phyloP scores from a whole-genome alignment of 352 stramenopile species.

The Phytophthora rubi region DNA sequence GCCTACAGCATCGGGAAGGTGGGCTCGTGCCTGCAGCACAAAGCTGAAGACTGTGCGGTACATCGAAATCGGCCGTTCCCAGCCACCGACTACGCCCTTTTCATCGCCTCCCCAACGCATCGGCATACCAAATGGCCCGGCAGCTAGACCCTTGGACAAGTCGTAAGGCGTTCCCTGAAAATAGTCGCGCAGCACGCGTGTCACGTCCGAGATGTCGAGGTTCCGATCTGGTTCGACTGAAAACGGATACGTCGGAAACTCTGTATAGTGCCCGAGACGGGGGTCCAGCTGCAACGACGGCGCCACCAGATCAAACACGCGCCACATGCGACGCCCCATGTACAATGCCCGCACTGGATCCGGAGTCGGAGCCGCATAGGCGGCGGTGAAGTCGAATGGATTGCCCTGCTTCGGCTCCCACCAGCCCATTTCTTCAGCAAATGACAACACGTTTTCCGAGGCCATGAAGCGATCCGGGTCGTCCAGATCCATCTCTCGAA shows the following conservation, averaged over 20 bases:
- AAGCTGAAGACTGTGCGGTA: slow-evolving; percentile 92
- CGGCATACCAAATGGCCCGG: slow-evolving; percentile 90
- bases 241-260: slow-evolving; percentile 89
- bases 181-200: slow-evolving; percentile 86
- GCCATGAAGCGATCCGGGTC: slow-evolving; percentile 89
- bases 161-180: slow-evolving; percentile 92
- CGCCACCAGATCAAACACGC: slow-evolving; percentile 83
- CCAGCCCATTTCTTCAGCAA: slow-evolving; percentile 89
- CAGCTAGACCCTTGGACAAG: slow-evolving; percentile 81
- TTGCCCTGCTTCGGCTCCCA: slow-evolving; percentile 59
- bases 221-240: slow-evolving; percentile 81
- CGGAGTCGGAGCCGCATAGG: slow-evolving; percentile 61
- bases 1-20: slow-evolving; percentile 57
- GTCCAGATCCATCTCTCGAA: slow-evolving; percentile 87
- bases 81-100: slow-evolving; percentile 68
- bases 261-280: slow-evolving; percentile 58
- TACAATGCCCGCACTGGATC: slow-evolving; percentile 71
- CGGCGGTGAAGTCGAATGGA: slow-evolving; percentile 75
- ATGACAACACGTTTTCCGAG: slow-evolving; percentile 87
- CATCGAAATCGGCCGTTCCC: slow-evolving; percentile 93
- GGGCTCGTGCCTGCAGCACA: slow-evolving; percentile 58
- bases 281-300: slow-evolving; percentile 82
- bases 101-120: slow-evolving; percentile 84
- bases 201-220: slow-evolving; percentile 71
- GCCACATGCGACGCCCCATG: slow-evolving; percentile 89